phyloP scores from a whole-genome alignment of 1,139 yeast species.

The Suhomyces bribrorum region DNA sequence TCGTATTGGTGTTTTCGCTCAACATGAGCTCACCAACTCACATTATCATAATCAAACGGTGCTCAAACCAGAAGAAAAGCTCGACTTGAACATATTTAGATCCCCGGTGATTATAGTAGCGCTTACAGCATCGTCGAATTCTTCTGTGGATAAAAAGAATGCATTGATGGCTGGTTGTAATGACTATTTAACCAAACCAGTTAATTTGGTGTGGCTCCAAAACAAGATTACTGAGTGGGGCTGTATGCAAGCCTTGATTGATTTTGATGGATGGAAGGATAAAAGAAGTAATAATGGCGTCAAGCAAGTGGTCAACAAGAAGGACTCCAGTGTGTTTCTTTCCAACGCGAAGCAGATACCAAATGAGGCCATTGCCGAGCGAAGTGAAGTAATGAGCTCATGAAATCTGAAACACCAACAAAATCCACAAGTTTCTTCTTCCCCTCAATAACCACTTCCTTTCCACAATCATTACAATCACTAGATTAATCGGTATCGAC shows the following conservation, averaged over 20 bases:
- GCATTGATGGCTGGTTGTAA: slow-evolving; percentile 97
- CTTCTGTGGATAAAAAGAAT: slow-evolving; percentile 83
- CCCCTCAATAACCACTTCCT: background rate
- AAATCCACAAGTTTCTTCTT: too few relatives aligned
- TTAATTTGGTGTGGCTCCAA: slow-evolving; percentile 89
- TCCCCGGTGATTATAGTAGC: slow-evolving; percentile 97
- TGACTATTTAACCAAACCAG: slow-evolving; percentile 96
- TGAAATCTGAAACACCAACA: too few relatives aligned
- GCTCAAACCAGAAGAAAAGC: slow-evolving; percentile 43
- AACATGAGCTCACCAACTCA: slow-evolving; percentile 34
- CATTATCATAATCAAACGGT: slow-evolving; percentile 22
- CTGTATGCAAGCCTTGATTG: slow-evolving; percentile 95
- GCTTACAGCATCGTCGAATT: slow-evolving; percentile 80
- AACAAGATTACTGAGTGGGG: slow-evolving; percentile 97
- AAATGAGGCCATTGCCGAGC: background rate
- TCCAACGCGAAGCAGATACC: slow-evolving; percentile 2
- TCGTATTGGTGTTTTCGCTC: slow-evolving; percentile 77
- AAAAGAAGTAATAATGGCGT: slow-evolving; percentile 17
- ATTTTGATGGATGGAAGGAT: slow-evolving; percentile 88
- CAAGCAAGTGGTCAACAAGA: background rate
- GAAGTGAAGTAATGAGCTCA: background rate
- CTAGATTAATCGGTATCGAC: too few relatives aligned
- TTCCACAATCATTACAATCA: background rate
- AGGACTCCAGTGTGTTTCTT: slow-evolving; percentile 4
- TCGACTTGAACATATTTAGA: slow-evolving; percentile 64